Base-by-base conservation (phyloP, 257 asterid genomes). In the Cynanchum wilfordii region DNA sequence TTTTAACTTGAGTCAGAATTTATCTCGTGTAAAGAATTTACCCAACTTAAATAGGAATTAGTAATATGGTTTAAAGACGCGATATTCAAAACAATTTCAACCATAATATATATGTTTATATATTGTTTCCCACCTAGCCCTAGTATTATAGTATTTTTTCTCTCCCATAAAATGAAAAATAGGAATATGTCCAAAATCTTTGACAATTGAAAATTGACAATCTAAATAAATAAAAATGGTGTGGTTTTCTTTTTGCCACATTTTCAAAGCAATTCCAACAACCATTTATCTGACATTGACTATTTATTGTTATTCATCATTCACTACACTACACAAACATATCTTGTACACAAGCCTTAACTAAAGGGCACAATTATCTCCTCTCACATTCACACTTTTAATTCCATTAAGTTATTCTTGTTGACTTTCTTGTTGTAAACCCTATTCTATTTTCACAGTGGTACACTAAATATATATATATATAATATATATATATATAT, bases 211-310 rank as follows among this genome's bases (percentile, higher is more conserved):
- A n/a, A n/a, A n/a, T n/a, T n/a, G n/a, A 63, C 11, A 42, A 42
- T 42, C 38, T 33, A 3, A 33, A 33, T 33, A 33, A 42, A 4
- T 36, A 36, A 36, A 36, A 42, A 10, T 8, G 11, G 0, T 42
- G 10, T 42, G 10, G 10, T 2, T 42, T 42, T 42, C 47, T 7
- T 42, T 42, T 7, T 42, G 69, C 75, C 82, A 51, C 68, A 73
- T 11, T 38, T 70, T 63, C 80, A 77, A 40, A 71, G 67, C 10
- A 52, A 60, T 30, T 69, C 71, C 76, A 78, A 74, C 82, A 1
- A 73, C 73, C 72, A 69, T 69, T 42, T 42, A 15, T 27, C 50
- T 73, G 72, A 25, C 63, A 67, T 22, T 52, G 7, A 24, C 59
- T 30, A 10, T 62, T 13, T 4, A 33, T 33, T n/a, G n/a, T n/a